phyloP scores from a whole-genome alignment of 1,139 yeast genomes.

The Blastobotrys elegans region DNA sequence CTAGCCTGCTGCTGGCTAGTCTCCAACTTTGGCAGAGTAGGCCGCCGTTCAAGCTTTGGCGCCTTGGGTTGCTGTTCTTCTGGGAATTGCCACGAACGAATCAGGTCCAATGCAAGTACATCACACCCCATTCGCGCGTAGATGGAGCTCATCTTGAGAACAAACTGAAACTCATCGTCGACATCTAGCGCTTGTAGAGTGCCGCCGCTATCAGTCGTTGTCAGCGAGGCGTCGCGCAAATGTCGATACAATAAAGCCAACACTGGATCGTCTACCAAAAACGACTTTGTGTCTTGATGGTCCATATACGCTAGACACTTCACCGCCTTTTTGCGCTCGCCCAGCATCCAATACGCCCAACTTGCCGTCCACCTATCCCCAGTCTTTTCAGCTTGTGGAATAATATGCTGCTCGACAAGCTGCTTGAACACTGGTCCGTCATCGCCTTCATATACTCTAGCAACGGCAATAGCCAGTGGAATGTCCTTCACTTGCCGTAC shows the following conservation, averaged over 20 bases:
- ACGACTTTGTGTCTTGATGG: conserved; percentile 38
- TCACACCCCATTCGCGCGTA: conserved; percentile 93
- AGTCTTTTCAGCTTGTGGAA: conserved; percentile 53
- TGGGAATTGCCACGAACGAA: conserved; percentile 63
- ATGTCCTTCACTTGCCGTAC: conserved; percentile 62
- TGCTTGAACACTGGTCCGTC: conserved; percentile 46
- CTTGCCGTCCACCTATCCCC: conserved; percentile 82
- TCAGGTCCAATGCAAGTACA: conserved; percentile 57
- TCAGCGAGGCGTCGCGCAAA: conserved; percentile 43
- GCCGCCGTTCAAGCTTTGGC: conserved; percentile 10
- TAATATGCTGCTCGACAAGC: conserved; percentile 48
- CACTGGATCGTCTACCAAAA: conserved; percentile 77
- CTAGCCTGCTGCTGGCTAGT: neutral
- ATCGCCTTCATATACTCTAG: conserved; percentile 65
- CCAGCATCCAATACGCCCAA: conserved; percentile 72
- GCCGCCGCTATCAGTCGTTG: conserved; percentile 12
- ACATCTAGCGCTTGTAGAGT: conserved; percentile 1
- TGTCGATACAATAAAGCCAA: conserved; percentile 60
- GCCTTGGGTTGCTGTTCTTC: conserved; percentile 8
- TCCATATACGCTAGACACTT: conserved; percentile 26
- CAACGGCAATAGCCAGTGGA: conserved; percentile 72
- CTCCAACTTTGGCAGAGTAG: conserved; percentile 4
- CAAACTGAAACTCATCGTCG: conserved; percentile 51
- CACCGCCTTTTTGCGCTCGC: conserved; percentile 21
- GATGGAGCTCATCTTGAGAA: conserved; percentile 58